Conservation (phyloP, 106 monocot species). For the Phalaenopsis aphrodite region DNA sequence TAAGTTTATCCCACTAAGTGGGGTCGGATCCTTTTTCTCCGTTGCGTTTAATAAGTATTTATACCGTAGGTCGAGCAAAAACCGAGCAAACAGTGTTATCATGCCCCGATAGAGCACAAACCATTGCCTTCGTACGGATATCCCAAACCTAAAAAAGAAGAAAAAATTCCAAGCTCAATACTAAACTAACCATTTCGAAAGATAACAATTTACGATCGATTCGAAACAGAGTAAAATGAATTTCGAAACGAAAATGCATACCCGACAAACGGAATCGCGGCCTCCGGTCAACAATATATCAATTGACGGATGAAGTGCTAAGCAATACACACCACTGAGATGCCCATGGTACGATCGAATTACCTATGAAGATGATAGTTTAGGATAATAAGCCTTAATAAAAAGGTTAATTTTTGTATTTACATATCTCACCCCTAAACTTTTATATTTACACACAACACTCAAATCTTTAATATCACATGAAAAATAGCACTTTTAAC, state of each 20-base stretch:
- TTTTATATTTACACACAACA: too few species aligned
- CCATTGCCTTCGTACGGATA: conserved; percentile 91
- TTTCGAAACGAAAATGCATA: conserved; percentile 20
- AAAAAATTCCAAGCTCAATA: background rate
- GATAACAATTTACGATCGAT: background rate
- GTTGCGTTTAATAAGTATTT: conserved; percentile 2
- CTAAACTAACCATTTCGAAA: background rate
- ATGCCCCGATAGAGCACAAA: conserved; percentile 96
- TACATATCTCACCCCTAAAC: too few species aligned
- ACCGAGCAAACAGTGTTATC: conserved; percentile 98
- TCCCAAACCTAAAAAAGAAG: conserved; percentile 77
- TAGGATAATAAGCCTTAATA: background rate
- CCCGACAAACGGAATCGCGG: conserved; percentile 98
- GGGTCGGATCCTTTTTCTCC: too few species aligned
- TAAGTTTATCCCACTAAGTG: too few species aligned
- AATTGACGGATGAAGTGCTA: conserved; percentile 91
- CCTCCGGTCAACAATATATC: conserved; percentile 95
- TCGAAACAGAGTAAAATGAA: background rate
- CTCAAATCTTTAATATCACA: too few species aligned
- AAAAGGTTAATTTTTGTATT: background rate
- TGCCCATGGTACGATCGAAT: conserved; percentile 96
- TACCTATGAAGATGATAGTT: conserved; percentile 33
- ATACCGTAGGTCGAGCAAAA: conserved; percentile 92
- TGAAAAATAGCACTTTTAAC: too few species aligned
- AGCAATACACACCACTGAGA: conserved; percentile 98